These are phyloP conservation scores for Wickerhamiella qilinensis DNA, from an alignment of 805 yeast species.

Conservation along the genomic window DNA sequence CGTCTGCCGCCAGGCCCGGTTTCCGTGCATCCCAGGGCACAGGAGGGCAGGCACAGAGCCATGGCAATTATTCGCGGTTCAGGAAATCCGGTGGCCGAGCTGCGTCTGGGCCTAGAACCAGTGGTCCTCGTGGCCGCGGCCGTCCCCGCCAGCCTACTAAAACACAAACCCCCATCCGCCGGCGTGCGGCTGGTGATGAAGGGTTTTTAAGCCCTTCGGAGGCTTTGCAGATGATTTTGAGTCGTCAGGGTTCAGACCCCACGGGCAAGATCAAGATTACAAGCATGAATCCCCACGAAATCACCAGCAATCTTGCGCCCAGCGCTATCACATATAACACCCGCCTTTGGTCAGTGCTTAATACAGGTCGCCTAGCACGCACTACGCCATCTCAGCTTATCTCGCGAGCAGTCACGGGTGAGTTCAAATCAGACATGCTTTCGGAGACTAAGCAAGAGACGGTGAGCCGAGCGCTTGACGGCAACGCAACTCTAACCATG, in stretches of 20 bases:
- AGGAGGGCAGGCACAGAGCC: too few relatives aligned
- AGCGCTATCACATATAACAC: constrained; percentile 9
- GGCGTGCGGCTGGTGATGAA: background rate
- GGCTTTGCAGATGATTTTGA: constrained; percentile 10
- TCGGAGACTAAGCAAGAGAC: background rate
- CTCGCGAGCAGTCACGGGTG: constrained; percentile 6
- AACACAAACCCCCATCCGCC: background rate
- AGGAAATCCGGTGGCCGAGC: too few relatives aligned
- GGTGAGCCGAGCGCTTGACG: constrained; percentile 6
- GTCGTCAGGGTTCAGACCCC: constrained; percentile 6
- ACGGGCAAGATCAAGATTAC: constrained; percentile 2
- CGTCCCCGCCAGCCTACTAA: background rate
- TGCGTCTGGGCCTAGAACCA: too few relatives aligned
- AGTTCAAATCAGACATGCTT: constrained; percentile 1
- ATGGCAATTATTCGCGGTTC: too few relatives aligned
- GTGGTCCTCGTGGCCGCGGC: background rate
- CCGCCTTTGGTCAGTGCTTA: constrained; percentile 13
- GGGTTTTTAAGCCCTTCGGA: constrained; percentile 1
- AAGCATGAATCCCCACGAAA: constrained; percentile 2
- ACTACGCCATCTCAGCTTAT: background rate
- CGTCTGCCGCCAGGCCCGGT: too few relatives aligned
- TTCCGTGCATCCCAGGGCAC: too few relatives aligned
- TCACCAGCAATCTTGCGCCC: constrained; percentile 2
- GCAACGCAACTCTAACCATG: constrained; percentile 6
- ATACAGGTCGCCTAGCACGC: too few relatives aligned